A percentile compares a stretch with the other conserved stretches of the same genome.
These are phyloP conservation scores for Botrytis fragariae DNA, from an alignment of 2,329 filamentous ascomycete genomes.

Conservation along the genomic window DNA sequence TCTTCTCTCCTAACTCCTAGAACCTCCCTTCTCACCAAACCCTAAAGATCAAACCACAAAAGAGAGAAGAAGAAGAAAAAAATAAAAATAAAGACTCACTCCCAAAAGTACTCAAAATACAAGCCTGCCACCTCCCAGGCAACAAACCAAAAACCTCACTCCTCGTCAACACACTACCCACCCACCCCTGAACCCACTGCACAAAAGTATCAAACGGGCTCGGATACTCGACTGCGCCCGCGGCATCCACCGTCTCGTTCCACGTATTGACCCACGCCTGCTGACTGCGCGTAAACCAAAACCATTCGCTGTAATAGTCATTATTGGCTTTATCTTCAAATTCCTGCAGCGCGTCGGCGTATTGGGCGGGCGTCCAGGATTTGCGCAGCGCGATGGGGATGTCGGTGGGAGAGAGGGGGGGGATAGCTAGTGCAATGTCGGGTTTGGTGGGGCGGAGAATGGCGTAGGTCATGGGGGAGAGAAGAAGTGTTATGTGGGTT, in stretches of 20 bases:
- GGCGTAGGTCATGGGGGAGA: conserved; percentile 48
- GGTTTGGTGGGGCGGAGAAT: conserved; percentile 46
- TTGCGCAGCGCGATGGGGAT: conserved; percentile 43
- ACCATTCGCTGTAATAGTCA: conserved; percentile 49
- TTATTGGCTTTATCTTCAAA: conserved; percentile 43
- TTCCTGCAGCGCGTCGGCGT: conserved; percentile 38
- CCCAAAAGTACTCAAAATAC: conserved; percentile 39
- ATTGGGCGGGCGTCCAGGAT: conserved; percentile 38
- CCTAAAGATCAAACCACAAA: no score
- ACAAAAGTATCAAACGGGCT: conserved; percentile 27
- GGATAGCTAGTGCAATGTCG: conserved; percentile 44
- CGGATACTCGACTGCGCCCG: conserved; percentile 42
- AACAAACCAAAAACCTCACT: conserved; percentile 39
- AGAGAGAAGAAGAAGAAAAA: no score
- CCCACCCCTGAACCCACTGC: conserved; percentile 41
- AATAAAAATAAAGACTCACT: conserved; percentile 32
- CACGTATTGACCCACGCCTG: conserved; percentile 49
- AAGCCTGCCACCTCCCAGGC: conserved; percentile 40
- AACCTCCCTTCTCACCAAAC: neutral
- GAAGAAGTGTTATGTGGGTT: conserved; percentile 49
- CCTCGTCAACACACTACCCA: conserved; percentile 40
- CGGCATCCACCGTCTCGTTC: conserved; percentile 41
- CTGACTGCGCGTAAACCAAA: conserved; percentile 50
- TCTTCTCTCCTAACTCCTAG: no score
- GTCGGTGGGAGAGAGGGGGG: conserved; percentile 42